Evolutionary conservation across 169 alveolate genomes (phyloP).

Genomic region (Babesia gibsoni): DNA sequence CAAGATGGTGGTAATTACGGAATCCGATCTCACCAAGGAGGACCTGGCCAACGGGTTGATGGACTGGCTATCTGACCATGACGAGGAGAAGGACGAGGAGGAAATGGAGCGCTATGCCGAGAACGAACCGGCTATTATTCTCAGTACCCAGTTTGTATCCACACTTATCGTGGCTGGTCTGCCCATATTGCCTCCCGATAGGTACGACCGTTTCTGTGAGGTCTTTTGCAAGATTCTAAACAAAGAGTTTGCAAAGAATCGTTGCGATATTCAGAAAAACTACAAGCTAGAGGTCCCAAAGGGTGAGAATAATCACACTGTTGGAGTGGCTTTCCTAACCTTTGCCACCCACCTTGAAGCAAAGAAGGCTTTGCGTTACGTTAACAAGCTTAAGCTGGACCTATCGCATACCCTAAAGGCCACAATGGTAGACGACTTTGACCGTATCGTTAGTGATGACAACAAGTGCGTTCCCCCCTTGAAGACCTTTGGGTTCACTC

Average conservation of each 20-base stretch:
- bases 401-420: conserved; percentile 73
- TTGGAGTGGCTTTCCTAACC: conserved; percentile 79
- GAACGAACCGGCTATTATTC: conserved; percentile 66
- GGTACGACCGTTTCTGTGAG: conserved; percentile 64
- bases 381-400: conserved; percentile 67
- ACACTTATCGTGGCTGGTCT: conserved; percentile 67
- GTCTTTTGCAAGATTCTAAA: conserved; percentile 34
- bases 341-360: conserved; percentile 77
- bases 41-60: conserved; percentile 57
- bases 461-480: conserved; percentile 75
- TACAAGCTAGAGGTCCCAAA: conserved; percentile 66
- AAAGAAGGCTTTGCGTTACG: conserved; percentile 55
- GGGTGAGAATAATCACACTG: conserved; percentile 63
- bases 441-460: conserved; percentile 66
- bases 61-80: conserved; percentile 76
- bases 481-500: conserved; percentile 77
- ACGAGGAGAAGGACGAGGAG: conserved; percentile 66
- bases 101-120: conserved; percentile 55
- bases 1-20: conserved; percentile 45
- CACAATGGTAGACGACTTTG: conserved; percentile 76
- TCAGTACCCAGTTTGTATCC: conserved; percentile 57
- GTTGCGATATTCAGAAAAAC: conserved; percentile 53
- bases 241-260: conserved; percentile 69
- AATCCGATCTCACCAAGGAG: conserved; percentile 61
- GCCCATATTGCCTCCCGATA: conserved; percentile 69